These are phyloP conservation scores for Crucibulum laeve DNA, from an alignment of 768 basidiomycete species.

Conservation along the genomic window DNA sequence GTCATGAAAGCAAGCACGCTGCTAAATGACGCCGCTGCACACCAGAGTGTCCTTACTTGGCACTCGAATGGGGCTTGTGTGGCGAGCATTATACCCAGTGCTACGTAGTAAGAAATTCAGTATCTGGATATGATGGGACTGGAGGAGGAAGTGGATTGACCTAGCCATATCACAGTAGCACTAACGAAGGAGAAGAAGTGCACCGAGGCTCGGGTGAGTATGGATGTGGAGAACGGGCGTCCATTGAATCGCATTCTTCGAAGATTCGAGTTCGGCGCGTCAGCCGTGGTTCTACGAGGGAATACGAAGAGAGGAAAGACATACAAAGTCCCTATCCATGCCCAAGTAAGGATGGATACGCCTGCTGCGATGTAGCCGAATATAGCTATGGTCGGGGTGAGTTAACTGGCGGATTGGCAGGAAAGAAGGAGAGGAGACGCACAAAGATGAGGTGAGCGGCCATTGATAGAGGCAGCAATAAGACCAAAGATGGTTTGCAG, in stretches of 20 bases:
- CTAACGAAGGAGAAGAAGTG: slow-evolving; percentile 27
- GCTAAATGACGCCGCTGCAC: slow-evolving; percentile 26
- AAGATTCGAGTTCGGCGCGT: too few species aligned
- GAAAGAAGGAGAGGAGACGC: slow-evolving; percentile 5
- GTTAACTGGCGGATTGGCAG: too few species aligned
- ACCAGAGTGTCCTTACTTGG: slow-evolving; percentile 24
- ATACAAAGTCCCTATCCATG: slow-evolving; percentile 29
- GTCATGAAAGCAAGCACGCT: slow-evolving; percentile 27
- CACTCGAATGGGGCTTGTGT: slow-evolving; percentile 28
- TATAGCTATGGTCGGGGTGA: slow-evolving; percentile 16
- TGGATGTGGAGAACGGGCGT: slow-evolving; percentile 21
- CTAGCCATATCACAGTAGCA: slow-evolving; percentile 25
- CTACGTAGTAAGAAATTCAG: slow-evolving; percentile 9
- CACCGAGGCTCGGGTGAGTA: slow-evolving; percentile 24
- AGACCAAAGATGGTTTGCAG: slow-evolving; percentile 28
- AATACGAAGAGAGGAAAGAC: slow-evolving; percentile 5
- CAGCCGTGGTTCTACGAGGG: background rate
- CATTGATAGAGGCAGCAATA: slow-evolving; percentile 26
- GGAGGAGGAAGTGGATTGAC: slow-evolving; percentile 15
- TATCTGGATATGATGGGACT: background rate
- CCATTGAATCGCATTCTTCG: slow-evolving; percentile 24
- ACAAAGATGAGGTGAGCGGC: slow-evolving; percentile 26
- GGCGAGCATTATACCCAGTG: slow-evolving; percentile 27
- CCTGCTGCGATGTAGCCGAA: slow-evolving; percentile 27
- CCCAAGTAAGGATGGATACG: slow-evolving; percentile 24